Percentiles rank a stretch among this genome's conserved stretches.
These are phyloP conservation scores for Ambrosia artemisiifolia DNA, from an alignment of 129 eudicot species.

Conservation along the genomic window DNA sequence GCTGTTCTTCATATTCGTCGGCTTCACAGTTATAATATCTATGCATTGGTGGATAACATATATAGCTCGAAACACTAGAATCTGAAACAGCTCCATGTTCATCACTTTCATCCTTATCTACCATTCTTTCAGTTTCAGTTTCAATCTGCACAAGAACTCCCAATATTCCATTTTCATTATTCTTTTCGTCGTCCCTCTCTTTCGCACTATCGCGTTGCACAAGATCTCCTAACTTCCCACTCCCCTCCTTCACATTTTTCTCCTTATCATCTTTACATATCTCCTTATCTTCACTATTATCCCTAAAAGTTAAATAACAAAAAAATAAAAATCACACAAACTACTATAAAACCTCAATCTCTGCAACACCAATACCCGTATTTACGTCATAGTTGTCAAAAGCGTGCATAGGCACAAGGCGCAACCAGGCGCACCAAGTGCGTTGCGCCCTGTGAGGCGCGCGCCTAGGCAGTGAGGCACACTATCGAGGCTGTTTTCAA, in stretches of 20 bases:
- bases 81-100: conserved; percentile 24
- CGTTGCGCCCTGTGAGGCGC: no score
- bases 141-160: conserved; percentile 17
- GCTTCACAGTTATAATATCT: conserved; percentile 33
- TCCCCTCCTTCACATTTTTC: conserved; percentile 10
- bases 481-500: no score
- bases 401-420: no score
- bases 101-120: conserved; percentile 20
- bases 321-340: no score
- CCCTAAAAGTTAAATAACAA: no score
- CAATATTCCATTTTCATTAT: conserved; percentile 16
- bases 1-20: conserved; percentile 28
- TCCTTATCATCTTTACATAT: neutral
- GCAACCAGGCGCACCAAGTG: no score
- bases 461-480: no score
- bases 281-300: no score
- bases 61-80: conserved; percentile 47
- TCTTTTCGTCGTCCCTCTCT: conserved; percentile 19
- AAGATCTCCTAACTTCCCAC: conserved; percentile 21
- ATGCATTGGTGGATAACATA: conserved; percentile 49
- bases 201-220: conserved; percentile 25
- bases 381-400: no score
- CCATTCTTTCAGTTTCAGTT: conserved; percentile 20
- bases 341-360: no score
- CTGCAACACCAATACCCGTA: no score